Conservation (phyloP, 1,139 yeast species). For the Pneumocystis canis region DNA sequence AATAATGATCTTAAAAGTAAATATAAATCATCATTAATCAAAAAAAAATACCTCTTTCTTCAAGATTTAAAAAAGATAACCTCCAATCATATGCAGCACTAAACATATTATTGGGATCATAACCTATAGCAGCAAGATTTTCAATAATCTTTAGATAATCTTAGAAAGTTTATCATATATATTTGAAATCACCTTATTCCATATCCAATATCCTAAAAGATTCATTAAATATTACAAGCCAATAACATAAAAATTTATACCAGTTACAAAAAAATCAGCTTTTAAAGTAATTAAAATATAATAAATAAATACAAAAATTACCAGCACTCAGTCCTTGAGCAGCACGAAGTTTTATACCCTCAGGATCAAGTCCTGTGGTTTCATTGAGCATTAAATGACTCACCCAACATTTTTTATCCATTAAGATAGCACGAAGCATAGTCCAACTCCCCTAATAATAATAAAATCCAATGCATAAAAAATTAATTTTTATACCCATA, state of each 20-base stretch:
- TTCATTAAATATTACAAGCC: neutral
- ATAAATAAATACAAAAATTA: neutral
- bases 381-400: conserved; percentile 80
- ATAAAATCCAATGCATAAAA: neutral
- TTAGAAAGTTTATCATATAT: neutral
- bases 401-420: conserved; percentile 88
- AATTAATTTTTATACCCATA: conserved; percentile 38
- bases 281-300: neutral
- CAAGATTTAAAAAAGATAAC: conserved; percentile 74
- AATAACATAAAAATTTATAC: conserved; percentile 23
- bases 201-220: conserved; percentile 57
- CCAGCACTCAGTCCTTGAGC: conserved; percentile 93
- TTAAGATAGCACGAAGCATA: conserved; percentile 82
- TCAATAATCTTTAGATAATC: conserved; percentile 40
- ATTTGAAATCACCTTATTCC: conserved; percentile 48
- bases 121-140: conserved; percentile 84
- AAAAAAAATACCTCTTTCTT: conserved; percentile 25
- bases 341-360: conserved; percentile 62
- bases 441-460: conserved; percentile 63
- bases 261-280: conserved; percentile 85
- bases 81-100: conserved; percentile 96
- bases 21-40: neutral
- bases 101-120: conserved; percentile 78
- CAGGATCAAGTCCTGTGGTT: conserved; percentile 85
- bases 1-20: conserved; percentile 55